These are phyloP conservation scores for Pythium chondricola DNA, from an alignment of 352 stramenopile species.

Conservation along the genomic window DNA sequence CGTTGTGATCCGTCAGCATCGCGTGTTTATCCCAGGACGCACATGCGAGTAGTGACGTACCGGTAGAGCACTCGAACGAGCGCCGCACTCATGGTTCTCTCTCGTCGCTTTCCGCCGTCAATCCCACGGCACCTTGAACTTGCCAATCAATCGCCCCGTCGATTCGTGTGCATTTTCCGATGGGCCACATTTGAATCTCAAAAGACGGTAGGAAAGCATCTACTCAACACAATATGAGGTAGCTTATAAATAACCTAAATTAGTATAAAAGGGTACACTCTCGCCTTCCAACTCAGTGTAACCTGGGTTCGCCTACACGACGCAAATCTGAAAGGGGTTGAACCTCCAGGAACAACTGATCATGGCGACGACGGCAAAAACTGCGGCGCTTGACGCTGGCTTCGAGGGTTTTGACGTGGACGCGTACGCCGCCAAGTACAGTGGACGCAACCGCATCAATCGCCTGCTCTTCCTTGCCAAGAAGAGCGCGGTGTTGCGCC, in stretches of 20 bases:
- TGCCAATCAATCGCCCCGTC: slow-evolving; percentile 16
- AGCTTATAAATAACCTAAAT: too few species aligned
- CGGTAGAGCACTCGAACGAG: slow-evolving; percentile 39
- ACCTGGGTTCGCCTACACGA: too few species aligned
- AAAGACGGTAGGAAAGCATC: slow-evolving; percentile 17
- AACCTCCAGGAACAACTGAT: slow-evolving; percentile 9
- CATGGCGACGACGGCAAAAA: slow-evolving; percentile 10
- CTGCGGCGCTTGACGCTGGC: slow-evolving; percentile 4
- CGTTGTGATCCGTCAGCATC: neutral
- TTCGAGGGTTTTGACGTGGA: slow-evolving; percentile 79
- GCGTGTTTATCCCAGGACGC: neutral
- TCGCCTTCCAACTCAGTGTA: too few species aligned
- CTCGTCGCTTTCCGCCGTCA: neutral
- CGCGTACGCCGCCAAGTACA: slow-evolving; percentile 78
- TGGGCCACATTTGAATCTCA: too few species aligned
- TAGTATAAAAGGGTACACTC: neutral
- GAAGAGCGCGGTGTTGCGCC: slow-evolving; percentile 31
- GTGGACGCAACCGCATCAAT: slow-evolving; percentile 65
- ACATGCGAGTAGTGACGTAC: slow-evolving; percentile 9
- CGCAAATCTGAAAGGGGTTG: slow-evolving; percentile 12
- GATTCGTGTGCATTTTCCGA: too few species aligned
- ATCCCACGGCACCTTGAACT: slow-evolving; percentile 16
- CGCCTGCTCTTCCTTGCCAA: slow-evolving; percentile 69
- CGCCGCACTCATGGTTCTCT: slow-evolving; percentile 18
- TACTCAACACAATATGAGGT: too few species aligned